A percentile compares a stretch with the other conserved stretches of the same genome.
Conservation (phyloP, 768 basidiomycete genomes). For the Chalciporus piperatus region DNA sequence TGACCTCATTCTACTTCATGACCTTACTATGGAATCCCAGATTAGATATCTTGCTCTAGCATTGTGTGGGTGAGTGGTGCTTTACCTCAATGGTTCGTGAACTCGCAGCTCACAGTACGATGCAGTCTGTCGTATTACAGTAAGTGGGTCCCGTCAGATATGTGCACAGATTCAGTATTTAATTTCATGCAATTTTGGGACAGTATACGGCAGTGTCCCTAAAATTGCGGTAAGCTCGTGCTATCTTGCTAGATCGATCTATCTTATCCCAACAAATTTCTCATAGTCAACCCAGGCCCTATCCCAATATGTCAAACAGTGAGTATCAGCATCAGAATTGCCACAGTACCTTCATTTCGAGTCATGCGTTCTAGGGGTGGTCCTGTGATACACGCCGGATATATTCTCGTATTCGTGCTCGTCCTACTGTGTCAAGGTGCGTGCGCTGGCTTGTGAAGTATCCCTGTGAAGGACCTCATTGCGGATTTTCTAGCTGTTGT, state of each 20-base stretch:
- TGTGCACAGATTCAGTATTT: neutral
- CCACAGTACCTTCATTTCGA: neutral
- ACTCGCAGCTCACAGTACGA: neutral
- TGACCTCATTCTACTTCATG: neutral
- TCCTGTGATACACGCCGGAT: conserved; percentile 5
- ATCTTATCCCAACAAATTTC: neutral
- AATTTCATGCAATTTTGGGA: neutral
- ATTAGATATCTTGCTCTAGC: conserved; percentile 34
- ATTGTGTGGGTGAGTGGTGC: conserved; percentile 22
- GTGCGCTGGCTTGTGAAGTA: conserved; percentile 1
- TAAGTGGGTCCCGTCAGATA: neutral
- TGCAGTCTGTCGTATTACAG: neutral
- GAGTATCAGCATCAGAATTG: neutral
- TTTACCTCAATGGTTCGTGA: neutral
- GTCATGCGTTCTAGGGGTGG: neutral
- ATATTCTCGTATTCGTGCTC: conserved; percentile 29
- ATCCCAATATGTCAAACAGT: neutral
- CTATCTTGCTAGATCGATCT: neutral
- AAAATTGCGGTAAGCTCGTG: conserved; percentile 28
- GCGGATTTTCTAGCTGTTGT: conserved; percentile 32
- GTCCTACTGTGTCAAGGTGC: conserved; percentile 30
- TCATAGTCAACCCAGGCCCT: neutral
- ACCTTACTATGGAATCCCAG: conserved; percentile 12
- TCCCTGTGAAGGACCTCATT: neutral
- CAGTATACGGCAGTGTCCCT: neutral